Evolutionary conservation across 768 basidiomycete species (phyloP), one percentile per base, ranked within the genome.

Genomic region (Boletus rex-veris): DNA sequence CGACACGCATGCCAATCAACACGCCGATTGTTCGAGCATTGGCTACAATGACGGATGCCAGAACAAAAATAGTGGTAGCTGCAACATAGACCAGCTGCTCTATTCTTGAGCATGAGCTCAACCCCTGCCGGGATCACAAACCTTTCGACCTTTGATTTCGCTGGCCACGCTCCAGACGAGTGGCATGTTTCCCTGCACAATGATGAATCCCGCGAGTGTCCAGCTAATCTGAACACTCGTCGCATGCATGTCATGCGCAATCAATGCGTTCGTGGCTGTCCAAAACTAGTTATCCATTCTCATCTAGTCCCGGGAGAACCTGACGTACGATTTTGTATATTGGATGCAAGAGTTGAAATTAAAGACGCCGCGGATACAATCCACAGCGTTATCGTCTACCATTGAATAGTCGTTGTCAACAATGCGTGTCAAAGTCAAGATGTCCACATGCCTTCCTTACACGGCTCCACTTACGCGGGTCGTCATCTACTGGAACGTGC

Each of bases 101-200:
- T 7, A 18, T 41, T 16, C 33, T 57, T 55, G 31, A 57, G 50
- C 53, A 39, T 26, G 30, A 15, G 45, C 45, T 39, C 28, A 24
- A 15, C 16, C 31, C 33, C 10, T 18, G 24, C 16, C 5, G 33
- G 33, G 30, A 16, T 8, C 28, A 65, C 75, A 19, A 57, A 83
- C 84, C 75, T 83, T 90, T 49, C 90, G 74, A 8, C 90, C 90
- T 62, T 82, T 84, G 31, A 92, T 79, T 68, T 92, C 90, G 51
- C 84, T 85, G 24, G 86, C 71, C 0, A 82, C 78, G 50, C 77
- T 80, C 89, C 90, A 90, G 4, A 85, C 35, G 11, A 88, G 61
- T 0, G 90, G 90, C 49, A 83, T 69, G 11, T 72, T 66, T 3
- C 90, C 90, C 66, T 92, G 90, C 11, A 88, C 61, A 3, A 85